Conservation (phyloP, 768 basidiomycete species). For the Xerocomus brunneocitrinus region DNA sequence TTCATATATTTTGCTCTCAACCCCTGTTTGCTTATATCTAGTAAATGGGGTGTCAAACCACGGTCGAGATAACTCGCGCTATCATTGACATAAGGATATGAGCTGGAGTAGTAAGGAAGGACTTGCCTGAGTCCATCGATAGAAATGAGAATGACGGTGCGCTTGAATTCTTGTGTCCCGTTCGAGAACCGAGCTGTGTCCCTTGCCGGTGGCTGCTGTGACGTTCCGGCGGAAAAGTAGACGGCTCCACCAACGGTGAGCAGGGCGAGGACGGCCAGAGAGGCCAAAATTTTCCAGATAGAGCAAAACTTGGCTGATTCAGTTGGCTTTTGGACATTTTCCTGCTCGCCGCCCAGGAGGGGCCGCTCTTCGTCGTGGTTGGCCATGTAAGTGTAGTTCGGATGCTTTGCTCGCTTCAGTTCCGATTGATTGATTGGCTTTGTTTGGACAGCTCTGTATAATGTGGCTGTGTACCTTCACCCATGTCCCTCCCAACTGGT, state of each 20-base stretch:
- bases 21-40: slow-evolving; percentile 76
- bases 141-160: slow-evolving; percentile 79
- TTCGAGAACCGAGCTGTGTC: slow-evolving; percentile 50
- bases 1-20: slow-evolving; percentile 84
- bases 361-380: slow-evolving; percentile 26
- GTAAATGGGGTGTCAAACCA: slow-evolving; percentile 77
- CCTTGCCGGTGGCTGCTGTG: slow-evolving; percentile 1
- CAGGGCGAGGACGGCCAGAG: slow-evolving; percentile 13
- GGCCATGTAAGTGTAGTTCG: neutral
- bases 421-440: neutral
- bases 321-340: neutral
- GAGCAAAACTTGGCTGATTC: neutral
- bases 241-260: slow-evolving; percentile 9
- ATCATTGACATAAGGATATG: slow-evolving; percentile 5
- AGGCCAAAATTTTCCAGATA: slow-evolving; percentile 12
- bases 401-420: neutral
- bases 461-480: slow-evolving; percentile 21
- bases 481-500: neutral
- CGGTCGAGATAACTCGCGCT: slow-evolving; percentile 87
- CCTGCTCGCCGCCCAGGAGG: slow-evolving; percentile 18
- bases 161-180: slow-evolving; percentile 78
- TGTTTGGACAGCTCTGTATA: neutral
- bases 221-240: slow-evolving; percentile 5
- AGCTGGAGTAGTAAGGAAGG: neutral
- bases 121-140: slow-evolving; percentile 79